phyloP scores from a whole-genome alignment of 208 protist species.

The Trypanosoma rangeli region DNA sequence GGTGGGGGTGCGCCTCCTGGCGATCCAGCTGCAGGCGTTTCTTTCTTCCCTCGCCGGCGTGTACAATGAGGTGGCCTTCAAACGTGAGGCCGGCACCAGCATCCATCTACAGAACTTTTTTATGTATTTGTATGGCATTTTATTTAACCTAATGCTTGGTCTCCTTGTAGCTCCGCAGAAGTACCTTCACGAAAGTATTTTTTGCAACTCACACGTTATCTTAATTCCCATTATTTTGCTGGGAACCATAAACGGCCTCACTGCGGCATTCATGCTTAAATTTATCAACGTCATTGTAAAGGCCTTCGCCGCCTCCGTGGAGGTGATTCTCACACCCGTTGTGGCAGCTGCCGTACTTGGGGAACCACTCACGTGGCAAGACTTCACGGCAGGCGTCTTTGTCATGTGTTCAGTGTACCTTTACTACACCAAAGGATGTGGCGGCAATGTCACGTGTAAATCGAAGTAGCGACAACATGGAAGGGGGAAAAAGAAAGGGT shows the following conservation, averaged over 20 bases:
- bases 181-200: conserved; percentile 13
- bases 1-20: conserved; percentile 29
- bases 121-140: conserved; percentile 69
- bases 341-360: conserved; percentile 35
- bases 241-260: conserved; percentile 48
- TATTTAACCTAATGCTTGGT: conserved; percentile 69
- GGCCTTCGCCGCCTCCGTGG: conserved; percentile 58
- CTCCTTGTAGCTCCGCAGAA: conserved; percentile 34
- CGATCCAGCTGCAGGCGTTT: conserved; percentile 55
- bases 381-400: conserved; percentile 41
- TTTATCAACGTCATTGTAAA: conserved; percentile 83
- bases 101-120: conserved; percentile 85
- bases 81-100: conserved; percentile 49
- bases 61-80: conserved; percentile 78
- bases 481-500: background rate
- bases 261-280: conserved; percentile 75
- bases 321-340: conserved; percentile 58
- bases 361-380: conserved; percentile 44
- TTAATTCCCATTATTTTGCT: conserved; percentile 46
- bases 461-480: background rate
- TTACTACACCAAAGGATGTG: conserved; percentile 49
- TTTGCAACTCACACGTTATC: conserved; percentile 23
- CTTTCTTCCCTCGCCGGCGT: conserved; percentile 64
- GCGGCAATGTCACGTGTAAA: background rate
- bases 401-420: conserved; percentile 51